A percentile compares a stretch with the other conserved stretches of the same genome.
Evolutionary conservation across 176 grass and related monocot species (phyloP).

Genomic region (Carex parvula): DNA sequence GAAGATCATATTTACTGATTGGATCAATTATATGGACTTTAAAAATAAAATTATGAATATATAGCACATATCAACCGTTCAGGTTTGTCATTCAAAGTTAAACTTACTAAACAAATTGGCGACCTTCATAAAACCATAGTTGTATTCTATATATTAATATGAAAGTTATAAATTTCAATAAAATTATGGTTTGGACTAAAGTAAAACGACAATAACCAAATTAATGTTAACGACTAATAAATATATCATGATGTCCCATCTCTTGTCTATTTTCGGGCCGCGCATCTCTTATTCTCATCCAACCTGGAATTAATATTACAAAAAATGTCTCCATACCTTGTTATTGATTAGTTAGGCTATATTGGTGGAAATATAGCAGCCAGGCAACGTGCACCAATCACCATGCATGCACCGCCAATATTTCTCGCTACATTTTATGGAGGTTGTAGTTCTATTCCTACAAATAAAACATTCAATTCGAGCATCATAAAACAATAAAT

Average conservation of each 20-base stretch:
- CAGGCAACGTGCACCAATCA: neutral
- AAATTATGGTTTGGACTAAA: neutral
- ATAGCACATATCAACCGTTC: no score
- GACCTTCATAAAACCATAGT: no score
- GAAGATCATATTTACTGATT: no score
- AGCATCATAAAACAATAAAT: no score
- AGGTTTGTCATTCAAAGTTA: no score
- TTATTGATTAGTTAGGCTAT: neutral
- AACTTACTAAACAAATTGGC: no score
- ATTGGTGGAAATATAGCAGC: neutral
- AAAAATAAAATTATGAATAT: no score
- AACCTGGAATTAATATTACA: no score
- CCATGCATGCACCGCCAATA: neutral
- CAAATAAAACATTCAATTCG: neutral
- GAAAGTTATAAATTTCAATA: neutral
- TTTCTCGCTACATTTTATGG: conserved; percentile 13
- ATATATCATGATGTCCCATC: no score
- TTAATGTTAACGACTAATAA: neutral
- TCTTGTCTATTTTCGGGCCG: neutral
- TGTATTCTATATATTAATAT: no score
- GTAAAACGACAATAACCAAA: neutral
- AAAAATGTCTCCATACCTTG: no score
- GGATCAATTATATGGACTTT: no score
- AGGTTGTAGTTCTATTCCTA: neutral
- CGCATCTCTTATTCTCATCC: neutral